Base-by-base conservation (phyloP, 768 basidiomycete species). In the Amanita pseudoporphyria region DNA sequence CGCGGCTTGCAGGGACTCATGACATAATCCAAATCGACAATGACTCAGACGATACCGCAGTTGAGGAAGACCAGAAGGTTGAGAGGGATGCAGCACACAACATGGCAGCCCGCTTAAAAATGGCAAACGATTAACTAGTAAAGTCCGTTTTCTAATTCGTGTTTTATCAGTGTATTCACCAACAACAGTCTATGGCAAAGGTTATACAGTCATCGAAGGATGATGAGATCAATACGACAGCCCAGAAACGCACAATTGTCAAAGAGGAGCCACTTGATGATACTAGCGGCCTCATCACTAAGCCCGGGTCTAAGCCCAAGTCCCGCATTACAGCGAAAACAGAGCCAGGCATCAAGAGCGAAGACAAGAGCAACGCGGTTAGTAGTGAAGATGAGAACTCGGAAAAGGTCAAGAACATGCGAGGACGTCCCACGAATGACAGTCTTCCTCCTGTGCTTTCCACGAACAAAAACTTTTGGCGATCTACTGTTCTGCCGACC, bases 401-500 rank as follows among this genome's bases (percentile, higher is more conserved):
- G 14, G 5, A 5, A 37, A 7, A n/a, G n/a, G n/a, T n/a, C 7
- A 41, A 41, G 39, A 41, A 41, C 16, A 19, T 5, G 39, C 39
- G 9, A 9, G 22, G 21, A 41, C 7, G 39, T 48, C n/a, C n/a
- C n/a, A n/a, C n/a, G n/a, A n/a, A n/a, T n/a, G n/a, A n/a, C n/a
- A n/a, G n/a, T n/a, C n/a, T 53, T n/a, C 52, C 47, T 24, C 21
- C 37, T 14, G 52, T 33, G 6, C 22, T 41, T 22, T 38, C 21
- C 24, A n/a, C 36, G n/a, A 36, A 16, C 24, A 38, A 19, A 6
- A 43, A 32, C 28, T 41, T 35, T 35, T n/a, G n/a, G n/a, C n/a
- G n/a, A n/a, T n/a, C n/a, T n/a, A n/a, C n/a, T n/a, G n/a, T n/a
- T n/a, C n/a, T 53, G 21, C 48, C 52, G 6, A 53, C 47, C 9